Base-by-base conservation (phyloP, 306 rosid genomes). In the Rosa rugosa region DNA sequence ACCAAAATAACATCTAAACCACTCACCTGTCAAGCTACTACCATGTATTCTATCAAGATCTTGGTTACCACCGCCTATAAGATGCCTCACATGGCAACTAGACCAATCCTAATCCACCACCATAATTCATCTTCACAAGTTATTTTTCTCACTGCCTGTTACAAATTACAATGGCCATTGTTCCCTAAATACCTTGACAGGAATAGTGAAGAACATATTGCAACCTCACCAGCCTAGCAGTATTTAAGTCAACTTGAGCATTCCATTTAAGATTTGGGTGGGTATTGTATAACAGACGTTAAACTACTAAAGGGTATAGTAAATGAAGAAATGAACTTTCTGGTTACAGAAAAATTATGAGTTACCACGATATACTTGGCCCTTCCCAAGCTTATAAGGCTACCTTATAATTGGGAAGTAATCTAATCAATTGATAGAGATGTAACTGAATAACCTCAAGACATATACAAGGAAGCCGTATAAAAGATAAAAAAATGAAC, bases 1-100 rank as follows among this genome's bases (percentile, higher is more conserved):
- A 40, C 51, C 40, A 57, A 73, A 74, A 49, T 59, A 75, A 75
- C 44, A 57, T 4, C 57, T 46, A 75, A n/a, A 42, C 23, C 31
- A 18, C 47, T 68, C 50, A 11, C 17, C 36, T 42, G 16, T 14
- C 20, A 63, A 63, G 5, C 18, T 23, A 20, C 22, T 25, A 46
- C 60, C 56, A 44, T 45, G 71, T 36, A 27, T 25, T 46, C 22
- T 54, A 56, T 73, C 70, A 75, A 27, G 47, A 75, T 23, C 47
- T 56, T 40, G 17, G 22, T 59, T 38, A 75, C 17, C 17, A 59
- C 4, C 23, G 54, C 67, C 41, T 42, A 57, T 31, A 75, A 74
- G 69, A 23, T 59, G 27, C 27, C 53, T 41, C 34, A 56, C 54
- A 17, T 22, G 16, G n/a, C 16, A 7, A 60, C 69, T 5, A 1